Conservation (phyloP, 441 rosid genomes). For the Erodium moschatum region DNA sequence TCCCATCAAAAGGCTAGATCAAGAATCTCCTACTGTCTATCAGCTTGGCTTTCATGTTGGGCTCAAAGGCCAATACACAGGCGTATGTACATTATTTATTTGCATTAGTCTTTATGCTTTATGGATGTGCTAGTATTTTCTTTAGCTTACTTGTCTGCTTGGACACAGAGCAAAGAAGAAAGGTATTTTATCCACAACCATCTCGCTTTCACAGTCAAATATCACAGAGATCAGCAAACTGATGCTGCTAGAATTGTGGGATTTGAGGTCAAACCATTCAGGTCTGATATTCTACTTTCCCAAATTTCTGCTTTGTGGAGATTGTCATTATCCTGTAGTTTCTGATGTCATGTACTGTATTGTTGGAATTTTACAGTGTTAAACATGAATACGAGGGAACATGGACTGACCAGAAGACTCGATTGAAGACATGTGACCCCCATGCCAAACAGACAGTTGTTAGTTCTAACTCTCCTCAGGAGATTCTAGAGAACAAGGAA, state of each 20-base stretch:
- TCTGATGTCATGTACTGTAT: neutral
- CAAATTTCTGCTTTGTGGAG: slow-evolving; percentile 9
- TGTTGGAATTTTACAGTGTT: slow-evolving; percentile 29
- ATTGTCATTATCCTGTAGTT: slow-evolving; percentile 1
- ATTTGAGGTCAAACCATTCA: slow-evolving; percentile 25
- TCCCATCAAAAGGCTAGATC: slow-evolving; percentile 47
- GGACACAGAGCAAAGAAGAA: slow-evolving; percentile 27
- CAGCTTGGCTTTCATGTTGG: slow-evolving; percentile 67
- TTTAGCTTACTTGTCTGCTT: slow-evolving; percentile 20
- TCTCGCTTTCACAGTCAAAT: no score
- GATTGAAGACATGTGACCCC: slow-evolving; percentile 58
- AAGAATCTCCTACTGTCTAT: slow-evolving; percentile 45
- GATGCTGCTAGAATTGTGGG: no score
- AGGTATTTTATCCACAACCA: slow-evolving; percentile 17
- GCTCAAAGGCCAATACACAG: slow-evolving; percentile 56
- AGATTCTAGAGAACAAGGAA: slow-evolving; percentile 54
- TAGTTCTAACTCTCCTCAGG: slow-evolving; percentile 61
- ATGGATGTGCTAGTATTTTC: slow-evolving; percentile 5
- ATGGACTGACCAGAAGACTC: slow-evolving; percentile 42
- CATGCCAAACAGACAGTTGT: slow-evolving; percentile 49
- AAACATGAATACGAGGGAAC: slow-evolving; percentile 60
- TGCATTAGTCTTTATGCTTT: neutral
- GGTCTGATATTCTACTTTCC: slow-evolving; percentile 29
- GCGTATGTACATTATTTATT: slow-evolving; percentile 34
- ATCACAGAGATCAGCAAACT: no score